Percentiles rank a stretch among this genome's conserved stretches.
Evolutionary conservation across 495 filamentous ascomycete genomes (phyloP).

Genomic region (Peziza echinospora): DNA sequence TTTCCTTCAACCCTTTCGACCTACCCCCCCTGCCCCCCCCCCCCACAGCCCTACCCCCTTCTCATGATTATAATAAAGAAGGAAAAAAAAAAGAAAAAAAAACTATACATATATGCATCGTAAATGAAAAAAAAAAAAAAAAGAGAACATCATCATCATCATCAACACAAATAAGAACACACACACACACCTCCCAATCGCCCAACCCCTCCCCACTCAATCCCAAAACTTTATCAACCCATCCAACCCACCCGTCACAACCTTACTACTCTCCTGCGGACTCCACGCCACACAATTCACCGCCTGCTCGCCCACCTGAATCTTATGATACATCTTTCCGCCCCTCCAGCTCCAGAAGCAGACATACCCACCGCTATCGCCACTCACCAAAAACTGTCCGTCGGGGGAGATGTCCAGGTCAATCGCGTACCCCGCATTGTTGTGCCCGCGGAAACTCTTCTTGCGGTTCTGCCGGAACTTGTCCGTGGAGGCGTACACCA

Average conservation of each 20-base stretch:
- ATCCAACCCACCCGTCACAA: constrained; percentile 74
- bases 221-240: constrained; percentile 91
- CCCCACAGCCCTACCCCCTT: too few species aligned
- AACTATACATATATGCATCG: too few species aligned
- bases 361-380: constrained; percentile 67
- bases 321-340: constrained; percentile 93
- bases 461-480: constrained; percentile 95
- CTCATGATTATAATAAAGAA: too few species aligned
- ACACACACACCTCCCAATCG: neutral
- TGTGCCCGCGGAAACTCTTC: constrained; percentile 88
- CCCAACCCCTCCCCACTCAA: constrained; percentile 23
- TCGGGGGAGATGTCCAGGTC: constrained; percentile 77
- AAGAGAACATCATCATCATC: neutral
- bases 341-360: constrained; percentile 99
- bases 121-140: too few species aligned
- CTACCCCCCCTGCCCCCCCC: too few species aligned
- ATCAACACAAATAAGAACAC: neutral
- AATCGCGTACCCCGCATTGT: constrained; percentile 81
- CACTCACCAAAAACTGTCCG: constrained; percentile 64
- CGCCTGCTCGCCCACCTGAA: constrained; percentile 56
- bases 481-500: constrained; percentile 80
- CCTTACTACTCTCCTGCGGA: constrained; percentile 82
- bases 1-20: too few species aligned
- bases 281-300: constrained; percentile 78
- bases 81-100: too few species aligned